Percentiles rank a stretch among this genome's conserved stretches.
Evolutionary conservation across 2,329 filamentous ascomycete genomes (phyloP).

Genomic region (Bipolaris cookei): DNA sequence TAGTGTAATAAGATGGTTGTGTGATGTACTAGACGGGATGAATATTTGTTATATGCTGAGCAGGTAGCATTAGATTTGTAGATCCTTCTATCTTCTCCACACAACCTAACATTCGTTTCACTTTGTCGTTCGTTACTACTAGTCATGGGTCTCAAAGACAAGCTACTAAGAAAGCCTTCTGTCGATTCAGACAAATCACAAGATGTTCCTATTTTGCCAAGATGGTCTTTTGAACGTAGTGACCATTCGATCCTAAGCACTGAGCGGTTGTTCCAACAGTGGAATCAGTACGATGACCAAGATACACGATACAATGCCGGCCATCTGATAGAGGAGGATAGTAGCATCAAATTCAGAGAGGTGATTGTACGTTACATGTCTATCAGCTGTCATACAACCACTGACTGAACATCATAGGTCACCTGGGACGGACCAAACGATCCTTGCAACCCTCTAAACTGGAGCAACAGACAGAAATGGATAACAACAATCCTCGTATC

Average conservation of each 20-base stretch:
- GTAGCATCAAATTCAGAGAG: conserved; percentile 16
- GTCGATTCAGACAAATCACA: conserved; percentile 8
- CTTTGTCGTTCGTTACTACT: conserved; percentile 6
- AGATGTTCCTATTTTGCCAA: conserved; percentile 20
- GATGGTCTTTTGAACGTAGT: conserved; percentile 29
- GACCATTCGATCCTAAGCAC: conserved; percentile 27
- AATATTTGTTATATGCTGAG: not conserved
- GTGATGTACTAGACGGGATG: not conserved
- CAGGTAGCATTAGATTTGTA: not conserved
- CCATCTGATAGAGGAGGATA: conserved; percentile 10
- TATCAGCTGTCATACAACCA: not conserved
- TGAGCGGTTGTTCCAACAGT: conserved; percentile 27
- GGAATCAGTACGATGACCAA: conserved; percentile 16
- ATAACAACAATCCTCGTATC: conserved; percentile 54
- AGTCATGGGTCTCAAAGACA: conserved; percentile 24
- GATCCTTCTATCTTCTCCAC: not conserved
- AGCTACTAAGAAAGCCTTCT: conserved; percentile 12
- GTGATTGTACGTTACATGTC: conserved; percentile 21
- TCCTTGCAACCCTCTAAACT: conserved; percentile 56
- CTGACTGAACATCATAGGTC: conserved; percentile 33
- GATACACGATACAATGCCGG: conserved; percentile 19
- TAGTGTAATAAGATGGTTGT: not conserved
- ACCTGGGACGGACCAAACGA: conserved; percentile 56
- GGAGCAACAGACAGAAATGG: conserved; percentile 54
- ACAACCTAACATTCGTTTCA: not conserved